Conservation (phyloP, 805 yeast genomes). For the Candida namnaoensis region DNA sequence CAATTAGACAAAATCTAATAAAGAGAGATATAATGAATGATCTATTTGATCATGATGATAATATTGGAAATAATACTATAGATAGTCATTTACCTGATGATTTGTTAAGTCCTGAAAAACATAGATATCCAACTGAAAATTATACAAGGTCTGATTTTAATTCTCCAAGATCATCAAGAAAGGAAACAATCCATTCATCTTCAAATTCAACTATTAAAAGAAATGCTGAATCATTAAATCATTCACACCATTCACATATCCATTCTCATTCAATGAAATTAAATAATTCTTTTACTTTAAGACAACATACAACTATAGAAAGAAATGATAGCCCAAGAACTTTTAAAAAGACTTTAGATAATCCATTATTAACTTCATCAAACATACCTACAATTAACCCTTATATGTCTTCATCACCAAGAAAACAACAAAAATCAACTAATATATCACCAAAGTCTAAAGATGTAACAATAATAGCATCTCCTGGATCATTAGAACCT, state of each 20-base stretch:
- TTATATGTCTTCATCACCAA: not conserved
- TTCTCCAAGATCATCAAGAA: not conserved
- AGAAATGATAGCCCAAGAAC: too few relatives aligned
- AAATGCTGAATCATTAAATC: not conserved
- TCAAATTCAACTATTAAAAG: not conserved
- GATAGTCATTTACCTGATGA: slow-evolving; percentile 15
- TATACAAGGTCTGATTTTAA: slow-evolving; percentile 1
- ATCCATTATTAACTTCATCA: not conserved
- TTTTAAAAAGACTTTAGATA: not conserved
- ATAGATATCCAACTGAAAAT: slow-evolving; percentile 11
- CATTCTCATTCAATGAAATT: not conserved
- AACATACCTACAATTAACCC: not conserved
- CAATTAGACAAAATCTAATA: too few relatives aligned
- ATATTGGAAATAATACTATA: slow-evolving; percentile 8
- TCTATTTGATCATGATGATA: not conserved
- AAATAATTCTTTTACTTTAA: not conserved
- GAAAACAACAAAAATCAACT: too few relatives aligned
- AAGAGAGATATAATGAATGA: not conserved
- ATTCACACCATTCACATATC: not conserved
- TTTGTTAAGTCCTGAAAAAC: slow-evolving; percentile 17
- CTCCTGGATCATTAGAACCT: not conserved
- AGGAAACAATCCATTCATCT: not conserved
- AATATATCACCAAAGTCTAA: not conserved
- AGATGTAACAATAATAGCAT: not conserved
- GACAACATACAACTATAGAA: not conserved